Evolutionary conservation across 495 filamentous ascomycete genomes (phyloP), one percentile per base, ranked within the genome.

Genomic region (Aspergillus avenaceus): DNA sequence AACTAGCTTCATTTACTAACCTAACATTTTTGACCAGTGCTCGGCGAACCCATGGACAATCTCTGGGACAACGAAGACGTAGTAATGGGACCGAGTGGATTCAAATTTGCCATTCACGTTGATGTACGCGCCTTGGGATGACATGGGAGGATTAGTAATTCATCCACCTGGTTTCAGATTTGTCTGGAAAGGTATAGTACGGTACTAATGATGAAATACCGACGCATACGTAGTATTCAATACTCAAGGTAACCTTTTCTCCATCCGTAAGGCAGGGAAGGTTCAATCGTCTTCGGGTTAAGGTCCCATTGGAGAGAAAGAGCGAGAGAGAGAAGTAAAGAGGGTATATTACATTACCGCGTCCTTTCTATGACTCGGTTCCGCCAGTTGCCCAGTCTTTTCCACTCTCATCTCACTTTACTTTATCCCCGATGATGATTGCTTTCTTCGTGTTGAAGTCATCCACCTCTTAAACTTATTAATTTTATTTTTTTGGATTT

Each of bases 301-400:
- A 38, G 34, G 34, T 19, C 12, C n/a, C n/a, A n/a, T n/a, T n/a
- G n/a, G n/a, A n/a, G n/a, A n/a, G n/a, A n/a, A n/a, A n/a, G n/a
- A n/a, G n/a, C n/a, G n/a, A n/a, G n/a, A n/a, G n/a, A n/a, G n/a
- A n/a, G n/a, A n/a, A n/a, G n/a, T n/a, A n/a, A n/a, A n/a, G n/a
- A n/a, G n/a, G n/a, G n/a, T n/a, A n/a, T n/a, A n/a, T n/a, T n/a
- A n/a, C n/a, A 28, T 52, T 56, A 51, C 44, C 44, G 47, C 53
- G 23, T 46, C 42, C 48, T 46, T 26, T 38, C 34, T 18, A 38
- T 38, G 34, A 38, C 34, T 38, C 34, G 34, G 21, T 38, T 45
- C 51, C 38, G 51, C 37, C 51, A 53, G 51, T 53, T 53, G 51
- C 49, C 49, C 34, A 19, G 34, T 21, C 34, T 9, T 45, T 31